Conservation (phyloP, 176 grass and related monocot species). For the Zoysia japonica region DNA sequence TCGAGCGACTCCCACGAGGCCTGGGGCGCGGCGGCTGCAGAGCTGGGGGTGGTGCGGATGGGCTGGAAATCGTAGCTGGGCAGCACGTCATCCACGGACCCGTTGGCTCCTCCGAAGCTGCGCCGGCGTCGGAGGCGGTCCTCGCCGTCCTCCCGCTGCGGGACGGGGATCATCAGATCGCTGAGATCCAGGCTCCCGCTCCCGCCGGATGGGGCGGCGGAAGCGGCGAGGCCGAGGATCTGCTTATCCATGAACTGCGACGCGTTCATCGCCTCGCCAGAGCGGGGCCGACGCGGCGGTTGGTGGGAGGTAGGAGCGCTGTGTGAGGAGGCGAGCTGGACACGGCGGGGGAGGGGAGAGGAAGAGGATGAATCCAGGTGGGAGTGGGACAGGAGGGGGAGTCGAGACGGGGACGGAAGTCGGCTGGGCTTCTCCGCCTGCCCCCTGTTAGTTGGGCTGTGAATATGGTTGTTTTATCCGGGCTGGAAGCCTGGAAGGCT, state of each 20-base stretch:
- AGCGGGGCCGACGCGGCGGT: not conserved
- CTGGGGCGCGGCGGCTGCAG: constrained; percentile 6
- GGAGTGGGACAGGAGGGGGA: too few relatives aligned
- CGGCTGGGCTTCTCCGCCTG: too few relatives aligned
- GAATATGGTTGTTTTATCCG: too few relatives aligned
- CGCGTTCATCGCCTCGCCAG: constrained; percentile 41
- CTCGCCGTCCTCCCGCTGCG: constrained; percentile 39
- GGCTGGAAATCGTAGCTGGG: constrained; percentile 79
- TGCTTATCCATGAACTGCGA: constrained; percentile 69
- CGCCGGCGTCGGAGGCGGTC: constrained; percentile 44
- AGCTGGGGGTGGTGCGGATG: constrained; percentile 31
- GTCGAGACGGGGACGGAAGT: too few relatives aligned
- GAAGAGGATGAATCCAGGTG: too few relatives aligned
- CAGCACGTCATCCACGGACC: constrained; percentile 48
- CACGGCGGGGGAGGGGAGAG: constrained; percentile 20
- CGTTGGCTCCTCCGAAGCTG: constrained; percentile 29
- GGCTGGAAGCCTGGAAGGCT: too few relatives aligned
- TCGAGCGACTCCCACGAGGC: constrained; percentile 49
- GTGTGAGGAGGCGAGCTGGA: constrained; percentile 12
- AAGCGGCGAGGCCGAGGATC: constrained; percentile 52
- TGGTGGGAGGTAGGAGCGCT: constrained; percentile 4
- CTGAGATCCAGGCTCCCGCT: constrained; percentile 43
- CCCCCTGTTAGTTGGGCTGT: too few relatives aligned
- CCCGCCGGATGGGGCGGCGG: constrained; percentile 12
- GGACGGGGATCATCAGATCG: constrained; percentile 59